Conservation (phyloP, 2,329 filamentous ascomycete species). For the Colletotrichum sp. region DNA sequence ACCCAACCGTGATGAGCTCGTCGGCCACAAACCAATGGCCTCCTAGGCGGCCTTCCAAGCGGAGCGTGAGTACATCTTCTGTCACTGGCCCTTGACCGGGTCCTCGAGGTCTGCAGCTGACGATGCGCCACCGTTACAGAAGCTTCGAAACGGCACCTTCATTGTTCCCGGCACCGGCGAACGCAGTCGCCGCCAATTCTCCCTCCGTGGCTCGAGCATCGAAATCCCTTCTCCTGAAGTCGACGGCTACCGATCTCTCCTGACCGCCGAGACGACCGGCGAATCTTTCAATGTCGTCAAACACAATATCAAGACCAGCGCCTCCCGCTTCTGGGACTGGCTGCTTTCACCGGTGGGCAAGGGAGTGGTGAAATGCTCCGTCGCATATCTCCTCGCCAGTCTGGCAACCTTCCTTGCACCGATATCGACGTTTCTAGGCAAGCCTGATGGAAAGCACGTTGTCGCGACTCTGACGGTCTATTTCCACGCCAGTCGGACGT, state of each 20-base stretch:
- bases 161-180: constrained; percentile 87
- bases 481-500: constrained; percentile 87
- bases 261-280: constrained; percentile 37
- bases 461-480: constrained; percentile 94
- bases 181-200: constrained; percentile 80
- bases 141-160: constrained; percentile 85
- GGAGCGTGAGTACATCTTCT: constrained; percentile 42
- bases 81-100: background rate
- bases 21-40: constrained; percentile 36
- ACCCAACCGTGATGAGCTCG: constrained; percentile 23
- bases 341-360: constrained; percentile 74
- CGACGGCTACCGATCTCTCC: constrained; percentile 36
- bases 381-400: constrained; percentile 87
- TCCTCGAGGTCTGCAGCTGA: background rate
- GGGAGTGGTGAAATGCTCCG: constrained; percentile 86
- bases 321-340: constrained; percentile 60
- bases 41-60: constrained; percentile 47
- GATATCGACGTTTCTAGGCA: constrained; percentile 75
- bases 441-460: constrained; percentile 90
- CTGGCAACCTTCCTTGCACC: constrained; percentile 82
- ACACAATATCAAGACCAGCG: constrained; percentile 42
- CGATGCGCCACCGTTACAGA: constrained; percentile 42
- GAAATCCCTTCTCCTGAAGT: constrained; percentile 34
- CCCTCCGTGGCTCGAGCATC: constrained; percentile 62
- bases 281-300: constrained; percentile 38